Evolutionary conservation across 768 basidiomycete genomes (phyloP).

Genomic region (Phaffia tasmanica): DNA sequence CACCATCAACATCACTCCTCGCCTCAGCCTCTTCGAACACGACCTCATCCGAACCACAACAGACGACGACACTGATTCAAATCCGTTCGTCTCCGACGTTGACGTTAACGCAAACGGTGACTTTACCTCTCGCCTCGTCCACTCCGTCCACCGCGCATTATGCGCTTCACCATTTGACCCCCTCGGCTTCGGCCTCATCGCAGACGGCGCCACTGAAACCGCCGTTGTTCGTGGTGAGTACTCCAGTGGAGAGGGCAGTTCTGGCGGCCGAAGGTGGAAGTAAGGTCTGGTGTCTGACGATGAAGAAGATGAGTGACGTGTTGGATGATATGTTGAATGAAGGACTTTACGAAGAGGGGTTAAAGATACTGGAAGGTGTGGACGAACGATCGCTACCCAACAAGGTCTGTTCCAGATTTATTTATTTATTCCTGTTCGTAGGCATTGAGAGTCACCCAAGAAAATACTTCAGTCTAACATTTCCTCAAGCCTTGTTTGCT

Average conservation of each 20-base stretch:
- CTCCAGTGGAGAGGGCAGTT: constrained; percentile 59
- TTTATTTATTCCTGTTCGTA: no score
- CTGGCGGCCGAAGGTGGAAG: constrained; percentile 60
- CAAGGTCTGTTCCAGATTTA: constrained; percentile 43
- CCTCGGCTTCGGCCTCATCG: constrained; percentile 38
- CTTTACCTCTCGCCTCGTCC: constrained; percentile 49
- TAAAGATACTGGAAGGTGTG: constrained; percentile 62
- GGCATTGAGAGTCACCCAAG: no score
- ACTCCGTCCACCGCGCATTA: constrained; percentile 33
- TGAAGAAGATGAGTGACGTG: constrained; percentile 67
- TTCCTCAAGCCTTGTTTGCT: no score
- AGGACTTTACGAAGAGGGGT: constrained; percentile 63
- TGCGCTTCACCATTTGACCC: constrained; percentile 54
- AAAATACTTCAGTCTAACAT: no score
- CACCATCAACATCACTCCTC: constrained; percentile 47
- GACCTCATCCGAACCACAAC: constrained; percentile 37
- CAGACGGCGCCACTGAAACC: constrained; percentile 40
- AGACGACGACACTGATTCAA: constrained; percentile 49
- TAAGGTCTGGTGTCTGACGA: constrained; percentile 57
- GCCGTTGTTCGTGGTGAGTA: constrained; percentile 50
- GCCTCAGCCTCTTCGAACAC: constrained; percentile 29
- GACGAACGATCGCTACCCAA: constrained; percentile 53
- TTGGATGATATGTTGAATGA: constrained; percentile 67
- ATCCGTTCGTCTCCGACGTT: constrained; percentile 61
- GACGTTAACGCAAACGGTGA: constrained; percentile 50